phyloP scores from a whole-genome alignment of 2,329 filamentous ascomycete genomes.

The Fusarium metavorans region DNA sequence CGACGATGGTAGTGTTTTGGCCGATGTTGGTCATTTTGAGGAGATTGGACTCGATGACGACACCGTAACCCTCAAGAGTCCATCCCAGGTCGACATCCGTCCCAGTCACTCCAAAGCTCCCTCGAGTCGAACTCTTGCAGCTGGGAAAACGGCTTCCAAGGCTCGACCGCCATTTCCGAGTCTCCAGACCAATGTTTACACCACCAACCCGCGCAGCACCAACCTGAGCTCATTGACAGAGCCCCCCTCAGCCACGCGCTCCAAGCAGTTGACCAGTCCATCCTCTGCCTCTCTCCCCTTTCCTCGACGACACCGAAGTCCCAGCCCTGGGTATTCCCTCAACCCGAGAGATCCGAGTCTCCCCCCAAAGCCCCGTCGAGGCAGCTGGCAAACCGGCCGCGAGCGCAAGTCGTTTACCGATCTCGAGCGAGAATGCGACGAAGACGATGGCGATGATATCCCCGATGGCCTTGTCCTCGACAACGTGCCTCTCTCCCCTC shows the following conservation, averaged over 20 bases:
- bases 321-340: conserved; percentile 62
- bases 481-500: conserved; percentile 86
- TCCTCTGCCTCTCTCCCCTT: conserved; percentile 55
- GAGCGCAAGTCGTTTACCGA: conserved; percentile 76
- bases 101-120: conserved; percentile 46
- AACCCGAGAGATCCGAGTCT: conserved; percentile 58
- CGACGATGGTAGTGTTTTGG: conserved; percentile 76
- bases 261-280: conserved; percentile 43
- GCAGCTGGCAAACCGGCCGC: conserved; percentile 78
- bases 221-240: conserved; percentile 56
- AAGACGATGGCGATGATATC: conserved; percentile 81
- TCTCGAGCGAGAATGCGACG: conserved; percentile 80
- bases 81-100: conserved; percentile 57
- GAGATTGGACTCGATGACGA: conserved; percentile 87
- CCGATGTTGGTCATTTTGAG: conserved; percentile 87
- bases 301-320: conserved; percentile 60
- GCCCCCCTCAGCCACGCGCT: conserved; percentile 46
- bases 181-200: conserved; percentile 59
- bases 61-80: conserved; percentile 62
- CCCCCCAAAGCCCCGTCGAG: conserved; percentile 61
- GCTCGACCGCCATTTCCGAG: conserved; percentile 60
- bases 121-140: conserved; percentile 47
- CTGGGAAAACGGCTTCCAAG: conserved; percentile 45
- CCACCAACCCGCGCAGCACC: conserved; percentile 64
- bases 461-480: conserved; percentile 83